These are phyloP conservation scores for Venturia pyrina DNA, from an alignment of 2,329 filamentous ascomycete genomes.

Conservation along the genomic window DNA sequence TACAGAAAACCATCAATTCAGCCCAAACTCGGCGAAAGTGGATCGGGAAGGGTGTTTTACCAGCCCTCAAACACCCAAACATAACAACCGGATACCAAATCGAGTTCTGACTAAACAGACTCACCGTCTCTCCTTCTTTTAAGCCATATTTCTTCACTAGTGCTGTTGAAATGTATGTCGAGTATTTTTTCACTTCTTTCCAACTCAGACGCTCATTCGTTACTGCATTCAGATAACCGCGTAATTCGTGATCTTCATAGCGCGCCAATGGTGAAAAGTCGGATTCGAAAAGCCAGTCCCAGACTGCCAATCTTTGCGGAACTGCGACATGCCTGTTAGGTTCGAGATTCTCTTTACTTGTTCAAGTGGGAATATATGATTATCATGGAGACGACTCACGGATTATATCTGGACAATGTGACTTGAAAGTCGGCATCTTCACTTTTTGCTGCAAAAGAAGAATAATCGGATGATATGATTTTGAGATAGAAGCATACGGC, in stretches of 20 bases:
- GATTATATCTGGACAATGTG: slow-evolving; percentile 3
- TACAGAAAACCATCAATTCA: slow-evolving; percentile 1
- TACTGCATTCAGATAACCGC: slow-evolving; percentile 47
- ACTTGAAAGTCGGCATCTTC: slow-evolving; percentile 10
- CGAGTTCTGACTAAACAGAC: slow-evolving; percentile 54
- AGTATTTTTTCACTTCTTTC: slow-evolving; percentile 46
- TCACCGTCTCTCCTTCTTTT: slow-evolving; percentile 44
- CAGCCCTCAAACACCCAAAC: slow-evolving; percentile 44
- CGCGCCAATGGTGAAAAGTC: slow-evolving; percentile 39
- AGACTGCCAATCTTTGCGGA: slow-evolving; percentile 44
- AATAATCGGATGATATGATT: too few species aligned
- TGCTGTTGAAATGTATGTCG: slow-evolving; percentile 51
- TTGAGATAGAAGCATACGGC: too few species aligned
- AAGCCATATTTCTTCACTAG: slow-evolving; percentile 47
- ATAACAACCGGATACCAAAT: slow-evolving; percentile 59
- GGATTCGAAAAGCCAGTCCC: slow-evolving; percentile 53
- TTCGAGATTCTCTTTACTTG: neutral
- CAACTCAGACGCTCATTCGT: slow-evolving; percentile 51
- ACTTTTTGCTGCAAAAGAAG: neutral
- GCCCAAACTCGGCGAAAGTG: neutral
- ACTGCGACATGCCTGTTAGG: slow-evolving; percentile 28
- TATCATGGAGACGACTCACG: neutral
- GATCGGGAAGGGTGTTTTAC: slow-evolving; percentile 14
- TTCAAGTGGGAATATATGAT: neutral
- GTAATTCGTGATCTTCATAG: slow-evolving; percentile 30